Percentiles rank a stretch among this genome's conserved stretches.
Conservation (phyloP, 306 rosid species). For the Myrica gale region DNA sequence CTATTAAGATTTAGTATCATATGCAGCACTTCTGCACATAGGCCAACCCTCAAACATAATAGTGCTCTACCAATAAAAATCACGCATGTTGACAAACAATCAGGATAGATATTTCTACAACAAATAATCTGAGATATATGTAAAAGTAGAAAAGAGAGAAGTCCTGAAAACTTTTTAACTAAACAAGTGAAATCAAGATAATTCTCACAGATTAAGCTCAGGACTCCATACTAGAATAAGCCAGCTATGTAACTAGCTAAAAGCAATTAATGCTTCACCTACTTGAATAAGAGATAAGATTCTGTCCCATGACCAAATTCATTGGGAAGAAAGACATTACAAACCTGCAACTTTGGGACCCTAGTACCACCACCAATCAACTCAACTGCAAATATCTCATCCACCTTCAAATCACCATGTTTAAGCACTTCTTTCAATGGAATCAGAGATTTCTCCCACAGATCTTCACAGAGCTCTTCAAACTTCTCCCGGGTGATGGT, state of each 20-base stretch:
- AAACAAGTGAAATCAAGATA: background rate
- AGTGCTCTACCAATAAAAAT: background rate
- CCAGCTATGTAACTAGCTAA: background rate
- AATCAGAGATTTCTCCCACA: conserved; percentile 82
- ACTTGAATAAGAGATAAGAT: background rate
- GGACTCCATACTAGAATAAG: background rate
- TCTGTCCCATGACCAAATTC: conserved; percentile 1
- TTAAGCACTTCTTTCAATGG: conserved; percentile 79
- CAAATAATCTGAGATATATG: too few relatives aligned
- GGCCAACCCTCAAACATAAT: background rate
- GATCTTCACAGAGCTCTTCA: conserved; percentile 88
- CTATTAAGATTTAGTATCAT: background rate
- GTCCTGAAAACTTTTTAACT: background rate
- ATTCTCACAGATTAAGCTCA: background rate
- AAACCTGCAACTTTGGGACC: conserved; percentile 96
- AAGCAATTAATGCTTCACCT: background rate
- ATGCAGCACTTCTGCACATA: background rate
- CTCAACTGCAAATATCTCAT: conserved; percentile 84
- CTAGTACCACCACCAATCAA: conserved; percentile 96
- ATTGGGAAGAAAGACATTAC: conserved; percentile 29
- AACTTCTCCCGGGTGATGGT: conserved; percentile 88
- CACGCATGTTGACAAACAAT: background rate
- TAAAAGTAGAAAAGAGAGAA: background rate
- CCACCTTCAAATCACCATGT: conserved; percentile 61
- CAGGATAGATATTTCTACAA: too few relatives aligned